Evolutionary conservation across 768 basidiomycete species (phyloP).

Genomic region (Podaxis carcinomalis): DNA sequence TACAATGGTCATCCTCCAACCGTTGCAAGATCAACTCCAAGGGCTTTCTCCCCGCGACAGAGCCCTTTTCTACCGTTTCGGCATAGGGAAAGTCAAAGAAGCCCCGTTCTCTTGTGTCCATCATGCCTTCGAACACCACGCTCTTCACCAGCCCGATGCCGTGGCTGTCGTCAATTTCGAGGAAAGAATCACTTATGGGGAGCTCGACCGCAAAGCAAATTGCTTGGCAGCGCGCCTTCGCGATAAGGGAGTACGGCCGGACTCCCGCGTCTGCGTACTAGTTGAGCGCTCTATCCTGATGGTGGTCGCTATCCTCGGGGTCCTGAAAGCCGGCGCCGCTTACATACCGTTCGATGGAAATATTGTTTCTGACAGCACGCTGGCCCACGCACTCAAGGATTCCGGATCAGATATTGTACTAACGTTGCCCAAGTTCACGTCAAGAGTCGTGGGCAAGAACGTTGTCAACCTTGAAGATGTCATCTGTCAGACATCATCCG

Average conservation of each 20-base stretch:
- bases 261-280: constrained; percentile 51
- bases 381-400: constrained; percentile 47
- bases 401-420: constrained; percentile 40
- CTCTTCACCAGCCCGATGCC: constrained; percentile 32
- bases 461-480: constrained; percentile 29
- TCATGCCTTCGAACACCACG: constrained; percentile 50
- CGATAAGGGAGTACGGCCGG: constrained; percentile 36
- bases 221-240: constrained; percentile 41
- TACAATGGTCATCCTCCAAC: constrained; percentile 21
- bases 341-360: constrained; percentile 59
- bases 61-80: constrained; percentile 40
- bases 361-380: constrained; percentile 50
- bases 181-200: constrained; percentile 43
- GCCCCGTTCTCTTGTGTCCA: constrained; percentile 48
- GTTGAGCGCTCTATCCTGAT: constrained; percentile 50
- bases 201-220: constrained; percentile 46
- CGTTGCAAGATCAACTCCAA: constrained; percentile 19
- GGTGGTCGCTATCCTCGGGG: constrained; percentile 48
- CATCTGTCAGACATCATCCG: constrained; percentile 21
- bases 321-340: constrained; percentile 54
- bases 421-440: constrained; percentile 35
- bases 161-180: constrained; percentile 48
- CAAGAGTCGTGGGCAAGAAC: constrained; percentile 29
- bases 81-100: constrained; percentile 32
- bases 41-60: constrained; percentile 36